These are phyloP conservation scores for Suhomyces ambrosiae DNA, from an alignment of 1,139 yeast species.

Conservation along the genomic window DNA sequence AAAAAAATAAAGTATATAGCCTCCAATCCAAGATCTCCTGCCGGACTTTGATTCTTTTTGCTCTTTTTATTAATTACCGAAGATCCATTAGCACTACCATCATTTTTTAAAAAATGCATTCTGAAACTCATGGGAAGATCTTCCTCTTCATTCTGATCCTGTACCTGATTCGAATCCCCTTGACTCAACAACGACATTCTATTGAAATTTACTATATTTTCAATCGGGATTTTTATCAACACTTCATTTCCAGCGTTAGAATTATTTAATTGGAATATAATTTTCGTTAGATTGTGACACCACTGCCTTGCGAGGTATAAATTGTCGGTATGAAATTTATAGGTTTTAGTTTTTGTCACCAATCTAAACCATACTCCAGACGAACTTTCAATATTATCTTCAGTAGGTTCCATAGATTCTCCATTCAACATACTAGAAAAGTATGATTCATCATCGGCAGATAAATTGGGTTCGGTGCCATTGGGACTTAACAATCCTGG, in stretches of 20 bases:
- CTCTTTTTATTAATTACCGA: slow-evolving; percentile 9
- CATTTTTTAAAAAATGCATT: slow-evolving; percentile 24
- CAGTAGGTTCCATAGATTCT: slow-evolving; percentile 24
- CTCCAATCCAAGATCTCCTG: slow-evolving; percentile 56
- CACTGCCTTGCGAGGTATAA: slow-evolving; percentile 74
- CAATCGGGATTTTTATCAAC: slow-evolving; percentile 73
- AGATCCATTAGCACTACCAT: slow-evolving; percentile 6
- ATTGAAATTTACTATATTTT: slow-evolving; percentile 64
- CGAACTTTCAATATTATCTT: slow-evolving; percentile 28
- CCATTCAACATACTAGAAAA: slow-evolving; percentile 27
- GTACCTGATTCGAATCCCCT: slow-evolving; percentile 10
- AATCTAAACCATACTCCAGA: slow-evolving; percentile 55
- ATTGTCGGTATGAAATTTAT: slow-evolving; percentile 74
- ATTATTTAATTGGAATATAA: slow-evolving; percentile 64
- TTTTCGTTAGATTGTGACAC: slow-evolving; percentile 74
- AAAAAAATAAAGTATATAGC: slow-evolving; percentile 73
- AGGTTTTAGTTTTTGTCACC: slow-evolving; percentile 58
- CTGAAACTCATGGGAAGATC: slow-evolving; percentile 27
- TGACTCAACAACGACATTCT: slow-evolving; percentile 26
- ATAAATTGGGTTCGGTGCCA: slow-evolving; percentile 6
- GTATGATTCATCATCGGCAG: slow-evolving; percentile 29
- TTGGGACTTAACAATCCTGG: slow-evolving; percentile 7
- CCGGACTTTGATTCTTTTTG: slow-evolving; percentile 21
- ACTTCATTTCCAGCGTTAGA: slow-evolving; percentile 74
- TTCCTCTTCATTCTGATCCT: slow-evolving; percentile 15